Evolutionary conservation across 2,329 filamentous ascomycete genomes (phyloP).

Genomic region (Coleophoma cylindrospora): DNA sequence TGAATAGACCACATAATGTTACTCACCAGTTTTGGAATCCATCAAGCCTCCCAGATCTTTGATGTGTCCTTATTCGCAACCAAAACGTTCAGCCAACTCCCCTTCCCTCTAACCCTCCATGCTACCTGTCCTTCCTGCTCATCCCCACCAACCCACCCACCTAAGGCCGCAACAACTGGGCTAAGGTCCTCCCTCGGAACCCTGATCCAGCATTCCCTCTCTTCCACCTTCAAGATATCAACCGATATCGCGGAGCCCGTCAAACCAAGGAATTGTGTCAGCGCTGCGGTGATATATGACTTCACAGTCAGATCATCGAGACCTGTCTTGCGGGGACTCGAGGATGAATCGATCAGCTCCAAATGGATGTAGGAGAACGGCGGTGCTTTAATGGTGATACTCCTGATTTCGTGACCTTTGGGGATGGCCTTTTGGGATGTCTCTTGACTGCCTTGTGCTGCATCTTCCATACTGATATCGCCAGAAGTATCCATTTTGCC

Average conservation of each 20-base stretch:
- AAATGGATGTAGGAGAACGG: conserved; percentile 54
- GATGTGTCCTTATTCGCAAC: conserved; percentile 34
- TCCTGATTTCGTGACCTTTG: conserved; percentile 39
- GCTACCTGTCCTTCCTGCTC: conserved; percentile 30
- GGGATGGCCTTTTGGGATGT: neutral
- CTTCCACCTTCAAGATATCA: conserved; percentile 62
- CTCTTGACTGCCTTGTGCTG: neutral
- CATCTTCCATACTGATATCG: conserved; percentile 1
- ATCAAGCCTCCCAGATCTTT: conserved; percentile 18
- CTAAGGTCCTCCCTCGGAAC: conserved; percentile 56
- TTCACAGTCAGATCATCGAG: conserved; percentile 60
- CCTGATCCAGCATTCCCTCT: conserved; percentile 56
- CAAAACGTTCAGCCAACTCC: conserved; percentile 60
- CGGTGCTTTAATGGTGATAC: conserved; percentile 45
- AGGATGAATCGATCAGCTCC: conserved; percentile 34
- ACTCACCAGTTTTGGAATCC: neutral
- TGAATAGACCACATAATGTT: conserved; percentile 4
- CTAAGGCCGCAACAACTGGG: conserved; percentile 58
- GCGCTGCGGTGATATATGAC: conserved; percentile 56
- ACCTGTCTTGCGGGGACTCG: conserved; percentile 3
- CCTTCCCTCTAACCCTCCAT: conserved; percentile 48
- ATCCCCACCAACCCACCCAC: conserved; percentile 53
- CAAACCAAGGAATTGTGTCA: conserved; percentile 65
- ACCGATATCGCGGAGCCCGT: conserved; percentile 62
- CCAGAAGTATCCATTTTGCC: no score